Evolutionary conservation across 441 rosid genomes (phyloP).

Genomic region (Populus trichocarpa): DNA sequence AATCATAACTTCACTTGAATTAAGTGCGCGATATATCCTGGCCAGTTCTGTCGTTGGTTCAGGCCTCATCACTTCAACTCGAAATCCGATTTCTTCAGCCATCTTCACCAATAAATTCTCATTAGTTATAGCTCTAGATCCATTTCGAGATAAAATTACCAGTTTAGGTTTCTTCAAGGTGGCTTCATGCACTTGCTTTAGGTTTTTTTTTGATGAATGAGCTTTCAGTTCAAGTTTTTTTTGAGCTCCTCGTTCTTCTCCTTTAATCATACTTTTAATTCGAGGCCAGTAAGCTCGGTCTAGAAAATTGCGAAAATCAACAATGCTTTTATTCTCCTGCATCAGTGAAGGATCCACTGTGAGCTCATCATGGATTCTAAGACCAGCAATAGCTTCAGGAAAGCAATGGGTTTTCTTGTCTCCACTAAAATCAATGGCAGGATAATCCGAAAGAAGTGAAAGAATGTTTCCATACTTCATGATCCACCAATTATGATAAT

Average conservation of each 20-base stretch:
- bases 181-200: conserved; percentile 13
- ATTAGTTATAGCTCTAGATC: conserved; percentile 69
- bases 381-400: conserved; percentile 70
- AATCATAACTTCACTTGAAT: conserved; percentile 80
- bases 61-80: conserved; percentile 63
- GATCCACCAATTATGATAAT: conserved; percentile 92
- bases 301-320: conserved; percentile 67
- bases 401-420: conserved; percentile 86
- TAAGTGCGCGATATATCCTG: conserved; percentile 55
- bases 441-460: conserved; percentile 58
- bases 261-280: conserved; percentile 47
- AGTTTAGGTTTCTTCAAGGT: conserved; percentile 48
- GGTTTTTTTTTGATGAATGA: neutral
- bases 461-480: conserved; percentile 67
- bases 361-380: conserved; percentile 79
- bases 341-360: conserved; percentile 48
- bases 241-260: conserved; percentile 41
- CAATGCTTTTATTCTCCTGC: conserved; percentile 41
- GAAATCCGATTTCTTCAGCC: conserved; percentile 65
- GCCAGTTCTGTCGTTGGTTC: conserved; percentile 60
- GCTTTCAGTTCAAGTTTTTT: conserved; percentile 23
- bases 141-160: conserved; percentile 61
- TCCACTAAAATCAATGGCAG: conserved; percentile 53
- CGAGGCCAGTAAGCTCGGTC: conserved; percentile 63
- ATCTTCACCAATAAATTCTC: conserved; percentile 57